Conservation (phyloP, 768 basidiomycete species). For the Kwoniella shandongensis region DNA sequence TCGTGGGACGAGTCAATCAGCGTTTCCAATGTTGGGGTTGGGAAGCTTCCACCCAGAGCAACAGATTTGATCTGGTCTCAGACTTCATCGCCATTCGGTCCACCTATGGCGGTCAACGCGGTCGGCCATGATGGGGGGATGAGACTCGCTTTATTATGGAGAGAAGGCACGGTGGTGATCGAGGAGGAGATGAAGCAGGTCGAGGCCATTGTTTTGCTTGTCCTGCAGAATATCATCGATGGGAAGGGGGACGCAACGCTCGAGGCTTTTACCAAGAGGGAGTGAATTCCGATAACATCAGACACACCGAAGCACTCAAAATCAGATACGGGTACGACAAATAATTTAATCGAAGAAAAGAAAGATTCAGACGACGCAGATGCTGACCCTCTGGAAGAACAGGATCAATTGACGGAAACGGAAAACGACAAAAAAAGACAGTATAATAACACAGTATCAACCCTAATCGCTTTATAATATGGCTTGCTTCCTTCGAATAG, state of each 20-base stretch:
- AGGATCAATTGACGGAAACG: too few relatives aligned
- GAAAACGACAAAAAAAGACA: too few relatives aligned
- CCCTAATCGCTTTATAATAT: too few relatives aligned
- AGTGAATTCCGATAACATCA: too few relatives aligned
- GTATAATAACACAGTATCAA: too few relatives aligned
- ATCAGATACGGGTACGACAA: too few relatives aligned
- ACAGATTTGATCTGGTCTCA: conserved; percentile 29
- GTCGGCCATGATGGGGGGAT: conserved; percentile 27
- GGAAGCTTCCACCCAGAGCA: conserved; percentile 12
- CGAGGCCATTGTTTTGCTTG: conserved; percentile 11
- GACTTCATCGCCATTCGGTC: conserved; percentile 12
- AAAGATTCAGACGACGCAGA: too few relatives aligned
- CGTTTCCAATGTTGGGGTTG: conserved; percentile 28
- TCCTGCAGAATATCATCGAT: conserved; percentile 18
- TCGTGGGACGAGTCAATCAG: conserved; percentile 13
- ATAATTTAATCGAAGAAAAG: too few relatives aligned
- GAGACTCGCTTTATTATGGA: conserved; percentile 18
- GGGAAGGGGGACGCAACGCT: neutral
- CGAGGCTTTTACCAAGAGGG: too few relatives aligned
- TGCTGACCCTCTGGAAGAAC: too few relatives aligned
- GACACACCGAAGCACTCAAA: too few relatives aligned
- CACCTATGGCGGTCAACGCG: conserved; percentile 15
- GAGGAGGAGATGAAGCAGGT: conserved; percentile 15
- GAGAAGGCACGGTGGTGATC: conserved; percentile 18
- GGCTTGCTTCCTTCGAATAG: too few relatives aligned